These are phyloP conservation scores for Phytophthora idaei DNA, from an alignment of 352 stramenopile species.

Conservation along the genomic window DNA sequence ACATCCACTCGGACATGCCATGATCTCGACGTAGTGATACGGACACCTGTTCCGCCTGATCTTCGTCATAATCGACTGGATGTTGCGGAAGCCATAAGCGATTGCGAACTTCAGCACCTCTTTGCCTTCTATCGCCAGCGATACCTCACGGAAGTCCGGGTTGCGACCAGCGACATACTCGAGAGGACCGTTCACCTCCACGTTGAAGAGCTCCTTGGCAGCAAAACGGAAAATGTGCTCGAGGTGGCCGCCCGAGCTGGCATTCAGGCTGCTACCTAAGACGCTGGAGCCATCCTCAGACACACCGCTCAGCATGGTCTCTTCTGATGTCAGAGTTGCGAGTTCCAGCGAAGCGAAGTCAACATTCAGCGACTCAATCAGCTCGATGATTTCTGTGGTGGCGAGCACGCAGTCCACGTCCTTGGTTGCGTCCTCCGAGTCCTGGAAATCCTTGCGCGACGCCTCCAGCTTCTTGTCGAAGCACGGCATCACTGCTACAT, in stretches of 20 bases:
- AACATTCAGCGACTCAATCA: conserved; percentile 60
- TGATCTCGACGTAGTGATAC: conserved; percentile 98
- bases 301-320: conserved; percentile 75
- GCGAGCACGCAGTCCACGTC: conserved; percentile 96
- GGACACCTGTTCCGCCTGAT: conserved; percentile 89
- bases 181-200: conserved; percentile 83
- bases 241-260: conserved; percentile 87
- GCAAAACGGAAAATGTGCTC: conserved; percentile 94
- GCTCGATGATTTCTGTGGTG: conserved; percentile 81
- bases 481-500: conserved; percentile 98
- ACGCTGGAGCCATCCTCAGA: conserved; percentile 57
- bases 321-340: conserved; percentile 64
- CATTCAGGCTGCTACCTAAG: conserved; percentile 66
- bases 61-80: conserved; percentile 95
- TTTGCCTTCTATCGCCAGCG: conserved; percentile 70
- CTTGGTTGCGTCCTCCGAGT: conserved; percentile 63
- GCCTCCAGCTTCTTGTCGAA: conserved; percentile 99
- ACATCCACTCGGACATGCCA: conserved; percentile 98
- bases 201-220: conserved; percentile 89
- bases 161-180: conserved; percentile 91
- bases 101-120: conserved; percentile 93
- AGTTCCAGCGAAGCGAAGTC: conserved; percentile 73
- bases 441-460: conserved; percentile 90
- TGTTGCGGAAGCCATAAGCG: conserved; percentile 97
- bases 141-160: conserved; percentile 87